These are phyloP conservation scores for Onygenales sp. DNA, from an alignment of 2,329 filamentous ascomycete genomes.

Conservation along the genomic window DNA sequence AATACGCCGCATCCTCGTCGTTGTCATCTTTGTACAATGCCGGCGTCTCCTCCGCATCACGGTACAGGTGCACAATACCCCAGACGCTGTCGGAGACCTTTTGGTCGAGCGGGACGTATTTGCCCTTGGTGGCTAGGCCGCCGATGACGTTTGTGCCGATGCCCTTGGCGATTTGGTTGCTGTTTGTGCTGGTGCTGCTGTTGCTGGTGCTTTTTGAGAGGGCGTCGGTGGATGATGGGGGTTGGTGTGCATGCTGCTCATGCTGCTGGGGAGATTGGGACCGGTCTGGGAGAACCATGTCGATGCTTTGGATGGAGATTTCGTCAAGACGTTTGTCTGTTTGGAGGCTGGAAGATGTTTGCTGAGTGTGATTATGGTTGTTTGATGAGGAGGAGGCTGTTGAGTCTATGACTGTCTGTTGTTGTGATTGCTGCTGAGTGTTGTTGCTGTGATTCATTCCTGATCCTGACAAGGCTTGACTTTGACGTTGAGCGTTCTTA, in stretches of 20 bases:
- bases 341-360: conserved; percentile 9
- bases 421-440: neutral
- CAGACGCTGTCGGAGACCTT: conserved; percentile 71
- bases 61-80: conserved; percentile 90
- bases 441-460: neutral
- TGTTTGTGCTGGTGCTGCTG: conserved; percentile 12
- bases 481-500: neutral
- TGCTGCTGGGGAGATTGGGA: conserved; percentile 13
- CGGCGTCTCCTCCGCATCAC: conserved; percentile 67
- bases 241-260: conserved; percentile 13
- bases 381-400: neutral
- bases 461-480: neutral
- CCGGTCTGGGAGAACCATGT: conserved; percentile 44
- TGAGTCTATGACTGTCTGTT: neutral
- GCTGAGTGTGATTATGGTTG: conserved; percentile 7
- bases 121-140: conserved; percentile 72
- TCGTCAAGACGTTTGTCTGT: conserved; percentile 72
- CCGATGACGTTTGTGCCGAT: conserved; percentile 44
- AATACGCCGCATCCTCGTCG: conserved; percentile 26
- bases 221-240: conserved; percentile 25
- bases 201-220: conserved; percentile 17
- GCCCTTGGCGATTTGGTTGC: conserved; percentile 36
- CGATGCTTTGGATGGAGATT: conserved; percentile 72
- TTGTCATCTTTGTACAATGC: conserved; percentile 42
- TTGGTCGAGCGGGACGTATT: conserved; percentile 61